A percentile compares a stretch with the other conserved stretches of the same genome.
These are phyloP conservation scores for Penicillium paneum DNA, from an alignment of 2,329 filamentous ascomycete genomes.

Conservation along the genomic window DNA sequence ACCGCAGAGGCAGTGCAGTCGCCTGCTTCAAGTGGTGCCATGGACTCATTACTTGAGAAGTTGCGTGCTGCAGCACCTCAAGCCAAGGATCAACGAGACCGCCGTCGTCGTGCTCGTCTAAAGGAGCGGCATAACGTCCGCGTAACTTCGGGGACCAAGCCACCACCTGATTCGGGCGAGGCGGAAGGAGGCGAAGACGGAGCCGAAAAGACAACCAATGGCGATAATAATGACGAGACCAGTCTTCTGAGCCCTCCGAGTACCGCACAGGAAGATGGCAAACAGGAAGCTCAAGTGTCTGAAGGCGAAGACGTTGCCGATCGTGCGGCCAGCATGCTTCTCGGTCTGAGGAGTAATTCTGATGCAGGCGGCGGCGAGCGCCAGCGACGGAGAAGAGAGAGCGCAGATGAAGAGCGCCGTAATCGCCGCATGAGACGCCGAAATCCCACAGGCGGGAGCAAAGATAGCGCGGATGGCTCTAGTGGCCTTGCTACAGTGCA, in stretches of 20 bases:
- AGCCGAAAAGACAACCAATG: constrained; percentile 31
- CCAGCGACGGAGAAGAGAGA: constrained; percentile 66
- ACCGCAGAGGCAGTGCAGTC: constrained; percentile 54
- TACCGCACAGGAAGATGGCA: constrained; percentile 35
- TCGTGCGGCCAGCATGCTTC: constrained; percentile 75
- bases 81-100: constrained; percentile 81
- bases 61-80: constrained; percentile 88
- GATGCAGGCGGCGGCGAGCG: constrained; percentile 56
- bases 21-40: constrained; percentile 77
- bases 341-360: constrained; percentile 69
- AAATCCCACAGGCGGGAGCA: constrained; percentile 47
- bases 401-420: constrained; percentile 73
- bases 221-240: constrained; percentile 40
- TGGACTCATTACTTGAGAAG: constrained; percentile 95
- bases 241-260: constrained; percentile 52
- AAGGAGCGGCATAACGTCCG: constrained; percentile 90
- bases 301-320: constrained; percentile 75
- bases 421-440: constrained; percentile 65
- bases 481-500: constrained; percentile 28
- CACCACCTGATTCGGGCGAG: constrained; percentile 66
- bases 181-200: constrained; percentile 61
- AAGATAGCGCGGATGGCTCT: constrained; percentile 34
- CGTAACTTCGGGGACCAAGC: constrained; percentile 81
- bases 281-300: constrained; percentile 38
- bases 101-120: constrained; percentile 77